Conservation (phyloP, 139 green algal species). For the Pseudopediastrum boryanum region DNA sequence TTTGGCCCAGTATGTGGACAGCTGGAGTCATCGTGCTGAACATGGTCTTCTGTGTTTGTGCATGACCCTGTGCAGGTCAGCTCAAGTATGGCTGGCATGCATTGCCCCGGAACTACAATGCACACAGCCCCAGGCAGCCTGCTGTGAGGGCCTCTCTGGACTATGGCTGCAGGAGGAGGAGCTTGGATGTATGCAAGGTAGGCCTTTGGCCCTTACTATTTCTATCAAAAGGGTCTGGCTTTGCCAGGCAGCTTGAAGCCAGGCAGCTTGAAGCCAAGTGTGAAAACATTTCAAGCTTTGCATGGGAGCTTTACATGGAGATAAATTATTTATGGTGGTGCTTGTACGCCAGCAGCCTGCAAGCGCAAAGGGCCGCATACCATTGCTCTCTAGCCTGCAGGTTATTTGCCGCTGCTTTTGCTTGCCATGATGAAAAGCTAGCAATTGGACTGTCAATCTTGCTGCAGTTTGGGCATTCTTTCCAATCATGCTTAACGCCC, state of each 20-base stretch:
- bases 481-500: background rate
- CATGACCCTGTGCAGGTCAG: conserved; percentile 17
- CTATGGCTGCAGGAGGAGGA: conserved; percentile 31
- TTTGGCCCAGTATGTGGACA: background rate
- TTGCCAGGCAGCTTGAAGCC: background rate
- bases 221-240: too few relatives aligned
- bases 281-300: background rate
- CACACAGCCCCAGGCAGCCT: background rate
- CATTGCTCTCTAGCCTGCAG: too few relatives aligned
- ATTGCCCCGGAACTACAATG: conserved; percentile 35
- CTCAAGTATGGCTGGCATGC: conserved; percentile 59
- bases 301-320: background rate
- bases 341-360: background rate
- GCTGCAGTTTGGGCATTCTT: too few relatives aligned
- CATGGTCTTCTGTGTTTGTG: background rate
- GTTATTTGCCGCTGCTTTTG: too few relatives aligned
- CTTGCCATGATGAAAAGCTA: too few relatives aligned
- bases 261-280: background rate
- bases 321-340: background rate
- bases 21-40: background rate
- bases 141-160: conserved; percentile 10
- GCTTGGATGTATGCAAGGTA: conserved; percentile 34
- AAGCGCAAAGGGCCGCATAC: too few relatives aligned
- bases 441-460: too few relatives aligned
- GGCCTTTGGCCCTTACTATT: too few relatives aligned